Evolutionary conservation across 2,329 filamentous ascomycete species (phyloP).

Genomic region (Hypoxylon sp.): DNA sequence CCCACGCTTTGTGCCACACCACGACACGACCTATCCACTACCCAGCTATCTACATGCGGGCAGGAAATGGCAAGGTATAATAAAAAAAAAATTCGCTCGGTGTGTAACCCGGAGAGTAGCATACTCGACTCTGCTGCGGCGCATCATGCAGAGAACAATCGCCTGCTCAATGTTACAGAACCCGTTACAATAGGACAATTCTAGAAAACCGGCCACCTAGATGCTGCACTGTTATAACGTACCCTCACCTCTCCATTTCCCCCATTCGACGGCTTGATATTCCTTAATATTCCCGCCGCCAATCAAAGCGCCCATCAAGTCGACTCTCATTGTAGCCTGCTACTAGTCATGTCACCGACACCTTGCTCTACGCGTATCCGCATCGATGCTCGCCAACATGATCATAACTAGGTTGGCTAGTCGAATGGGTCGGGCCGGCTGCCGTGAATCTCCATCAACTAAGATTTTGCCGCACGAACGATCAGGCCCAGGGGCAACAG

Average conservation of each 20-base stretch:
- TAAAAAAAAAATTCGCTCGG: constrained; percentile 28
- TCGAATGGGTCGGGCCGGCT: constrained; percentile 33
- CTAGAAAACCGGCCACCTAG: constrained; percentile 13
- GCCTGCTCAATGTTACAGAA: constrained; percentile 8
- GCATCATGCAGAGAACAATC: constrained; percentile 24
- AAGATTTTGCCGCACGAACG: constrained; percentile 20
- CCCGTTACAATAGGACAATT: constrained; percentile 10
- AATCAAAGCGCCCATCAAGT: neutral
- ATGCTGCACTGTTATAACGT: neutral
- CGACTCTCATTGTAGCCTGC: constrained; percentile 1
- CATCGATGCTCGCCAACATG: neutral
- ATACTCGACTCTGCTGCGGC: neutral
- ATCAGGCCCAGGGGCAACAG: constrained; percentile 1
- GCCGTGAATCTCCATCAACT: constrained; percentile 27
- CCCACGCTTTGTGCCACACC: constrained; percentile 24
- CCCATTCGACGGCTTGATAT: neutral
- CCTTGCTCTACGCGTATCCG: neutral
- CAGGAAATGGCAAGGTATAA: constrained; percentile 25
- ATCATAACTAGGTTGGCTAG: constrained; percentile 14
- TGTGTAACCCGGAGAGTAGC: constrained; percentile 8
- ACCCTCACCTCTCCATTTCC: neutral
- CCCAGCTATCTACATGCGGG: no score
- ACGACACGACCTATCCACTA: no score
- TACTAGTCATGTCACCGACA: neutral
- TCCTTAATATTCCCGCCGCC: neutral